These are phyloP conservation scores for Basidioascus undulatus DNA, from an alignment of 768 basidiomycete genomes.

Conservation along the genomic window DNA sequence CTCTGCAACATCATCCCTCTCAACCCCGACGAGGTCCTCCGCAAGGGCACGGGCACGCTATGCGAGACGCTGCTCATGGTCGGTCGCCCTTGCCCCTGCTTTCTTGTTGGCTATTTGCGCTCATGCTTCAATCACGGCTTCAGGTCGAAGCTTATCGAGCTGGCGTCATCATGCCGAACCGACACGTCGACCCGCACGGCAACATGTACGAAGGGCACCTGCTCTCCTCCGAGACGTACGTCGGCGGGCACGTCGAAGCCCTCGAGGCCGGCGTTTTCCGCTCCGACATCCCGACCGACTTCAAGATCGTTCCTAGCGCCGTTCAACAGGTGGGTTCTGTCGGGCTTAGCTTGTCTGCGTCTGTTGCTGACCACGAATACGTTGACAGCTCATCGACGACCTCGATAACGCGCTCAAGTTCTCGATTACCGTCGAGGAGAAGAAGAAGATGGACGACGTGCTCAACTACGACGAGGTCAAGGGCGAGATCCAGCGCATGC, in stretches of 20 bases:
- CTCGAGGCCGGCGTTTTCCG: constrained; percentile 95
- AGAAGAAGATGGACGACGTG: constrained; percentile 49
- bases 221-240: constrained; percentile 92
- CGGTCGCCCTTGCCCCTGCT: constrained; percentile 9
- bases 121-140: background rate
- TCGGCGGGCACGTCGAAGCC: constrained; percentile 96
- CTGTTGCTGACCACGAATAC: background rate
- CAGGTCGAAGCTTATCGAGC: constrained; percentile 89
- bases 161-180: constrained; percentile 89
- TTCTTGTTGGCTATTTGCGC: background rate
- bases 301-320: constrained; percentile 75
- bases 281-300: constrained; percentile 80
- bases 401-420: constrained; percentile 80
- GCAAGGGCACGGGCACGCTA: constrained; percentile 87
- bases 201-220: constrained; percentile 89
- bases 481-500: constrained; percentile 40
- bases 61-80: constrained; percentile 98
- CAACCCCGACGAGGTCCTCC: constrained; percentile 79
- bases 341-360: background rate
- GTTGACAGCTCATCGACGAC: constrained; percentile 58
- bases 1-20: constrained; percentile 97
- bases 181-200: constrained; percentile 77
- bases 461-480: constrained; percentile 91
- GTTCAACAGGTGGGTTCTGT: constrained; percentile 41
- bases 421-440: constrained; percentile 63